Base-by-base conservation (phyloP, 495 filamentous ascomycete genomes). In the Endocarpon pusillum region DNA sequence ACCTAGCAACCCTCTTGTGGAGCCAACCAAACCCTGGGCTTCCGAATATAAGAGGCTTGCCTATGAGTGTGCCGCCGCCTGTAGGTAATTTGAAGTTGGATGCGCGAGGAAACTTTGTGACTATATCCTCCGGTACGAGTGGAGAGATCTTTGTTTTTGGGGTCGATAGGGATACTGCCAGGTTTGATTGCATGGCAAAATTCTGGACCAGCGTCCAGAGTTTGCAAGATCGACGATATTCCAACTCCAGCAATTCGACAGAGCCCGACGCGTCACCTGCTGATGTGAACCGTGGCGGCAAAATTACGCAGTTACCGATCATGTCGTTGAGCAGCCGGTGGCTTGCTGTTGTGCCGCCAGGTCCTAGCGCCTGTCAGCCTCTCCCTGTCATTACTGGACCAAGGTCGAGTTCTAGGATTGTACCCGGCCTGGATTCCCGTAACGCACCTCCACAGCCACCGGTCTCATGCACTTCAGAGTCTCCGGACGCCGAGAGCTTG, bases 61-160 rank as follows among this genome's bases (percentile, higher is more conserved):
- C 56, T 8, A 42, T 48, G 3, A 49, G 59, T 60, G 49, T 69
- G 3, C 78, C 82, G 9, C 53, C 66, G 3, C 76, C 80, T 2
- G 59, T 68, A 15, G 83, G 80, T 11, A 73, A 78, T 20, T 62
- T 91, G 40, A 72, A 66, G 24, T 55, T 94, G 18, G 69, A 73
- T 43, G 69, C 72, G 2, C 70, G 74, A 34, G 70, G 67, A 8
- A 75, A 67, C 11, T 78, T 67, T 46, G 35, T 91, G 20, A 58
- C 80, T 9, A 55, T 93, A 14, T 69, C 77, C 16, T 92, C 84
- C 34, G 81, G 84, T 8, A 60, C 62, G 11, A 92, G 81, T 32
- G 85, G 85, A 7, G 85, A 94, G 51, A 74, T 85, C 5, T 91
- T 75, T 63, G 62, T 91, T 7, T 94, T 79, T 40, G 51, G 19